Percentiles rank a stretch among this genome's conserved stretches.
These are phyloP conservation scores for Camellia sinensis DNA, from an alignment of 148 eudicot species.

Conservation along the genomic window DNA sequence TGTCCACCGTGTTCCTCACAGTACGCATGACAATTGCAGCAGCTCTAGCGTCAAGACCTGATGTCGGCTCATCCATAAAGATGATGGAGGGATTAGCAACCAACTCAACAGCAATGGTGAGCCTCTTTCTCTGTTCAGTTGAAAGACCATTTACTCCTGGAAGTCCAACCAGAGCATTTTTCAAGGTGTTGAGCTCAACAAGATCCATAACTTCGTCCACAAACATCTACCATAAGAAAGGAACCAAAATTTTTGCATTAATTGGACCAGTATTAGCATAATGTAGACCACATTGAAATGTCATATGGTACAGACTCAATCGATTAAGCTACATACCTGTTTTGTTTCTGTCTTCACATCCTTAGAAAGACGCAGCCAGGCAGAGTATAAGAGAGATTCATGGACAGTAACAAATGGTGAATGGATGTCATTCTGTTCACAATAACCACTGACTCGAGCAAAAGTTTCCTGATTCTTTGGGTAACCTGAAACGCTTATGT, in stretches of 20 bases:
- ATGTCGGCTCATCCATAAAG: slow-evolving; percentile 37
- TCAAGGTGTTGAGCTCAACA: slow-evolving; percentile 34
- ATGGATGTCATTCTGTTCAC: slow-evolving; percentile 39
- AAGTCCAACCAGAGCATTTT: slow-evolving; percentile 36
- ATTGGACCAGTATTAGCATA: background rate
- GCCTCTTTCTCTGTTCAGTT: slow-evolving; percentile 42
- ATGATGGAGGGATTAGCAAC: slow-evolving; percentile 41
- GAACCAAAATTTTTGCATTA: background rate
- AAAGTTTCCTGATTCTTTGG: slow-evolving; percentile 39
- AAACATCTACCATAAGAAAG: slow-evolving; percentile 26
- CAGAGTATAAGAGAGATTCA: slow-evolving; percentile 37
- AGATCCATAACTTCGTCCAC: slow-evolving; percentile 39
- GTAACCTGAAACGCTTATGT: slow-evolving; percentile 30
- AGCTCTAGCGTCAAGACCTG: slow-evolving; percentile 38
- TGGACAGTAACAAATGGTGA: slow-evolving; percentile 37
- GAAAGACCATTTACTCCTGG: slow-evolving; percentile 43
- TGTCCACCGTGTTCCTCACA: slow-evolving; percentile 34
- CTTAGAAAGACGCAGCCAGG: slow-evolving; percentile 33
- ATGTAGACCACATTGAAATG: background rate
- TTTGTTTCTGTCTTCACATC: slow-evolving; percentile 31
- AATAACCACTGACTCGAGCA: slow-evolving; percentile 37
- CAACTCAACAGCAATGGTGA: slow-evolving; percentile 40
- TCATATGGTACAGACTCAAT: background rate
- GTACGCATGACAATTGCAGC: slow-evolving; percentile 37
- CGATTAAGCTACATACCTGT: slow-evolving; percentile 16